A percentile compares a stretch with the other conserved stretches of the same genome.
phyloP scores from a whole-genome alignment of 1,284 basidiomycete genomes.

The Apiotrichum gracile region DNA sequence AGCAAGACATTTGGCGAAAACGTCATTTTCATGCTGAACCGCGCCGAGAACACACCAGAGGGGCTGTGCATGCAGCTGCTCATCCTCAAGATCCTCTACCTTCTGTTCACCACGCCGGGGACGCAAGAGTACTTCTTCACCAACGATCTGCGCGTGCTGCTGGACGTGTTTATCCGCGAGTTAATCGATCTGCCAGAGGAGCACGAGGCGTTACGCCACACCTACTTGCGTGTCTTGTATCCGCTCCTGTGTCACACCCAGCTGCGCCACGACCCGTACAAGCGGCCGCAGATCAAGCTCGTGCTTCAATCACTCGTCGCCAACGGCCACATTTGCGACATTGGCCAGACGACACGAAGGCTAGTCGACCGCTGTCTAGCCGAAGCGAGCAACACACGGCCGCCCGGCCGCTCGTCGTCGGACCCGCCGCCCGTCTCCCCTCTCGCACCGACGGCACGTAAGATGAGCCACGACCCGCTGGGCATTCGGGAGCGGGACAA shows the following conservation, averaged over 20 bases:
- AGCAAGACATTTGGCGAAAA: constrained; percentile 97
- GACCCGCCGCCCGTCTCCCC: neutral
- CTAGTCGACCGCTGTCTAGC: constrained; percentile 84
- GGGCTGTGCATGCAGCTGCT: constrained; percentile 92
- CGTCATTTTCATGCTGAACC: constrained; percentile 97
- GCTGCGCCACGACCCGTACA: constrained; percentile 76
- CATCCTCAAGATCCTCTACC: constrained; percentile 89
- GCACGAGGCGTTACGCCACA: constrained; percentile 91
- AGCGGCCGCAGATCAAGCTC: constrained; percentile 79
- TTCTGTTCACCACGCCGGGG: constrained; percentile 87
- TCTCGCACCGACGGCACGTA: neutral
- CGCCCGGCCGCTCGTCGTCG: neutral
- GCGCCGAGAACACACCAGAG: constrained; percentile 78
- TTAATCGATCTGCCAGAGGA: constrained; percentile 87
- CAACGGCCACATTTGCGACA: constrained; percentile 69
- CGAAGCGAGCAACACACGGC: constrained; percentile 1
- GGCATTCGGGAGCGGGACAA: neutral
- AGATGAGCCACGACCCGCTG: neutral
- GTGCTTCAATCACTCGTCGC: constrained; percentile 73
- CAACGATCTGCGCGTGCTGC: constrained; percentile 90
- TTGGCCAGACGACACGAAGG: constrained; percentile 78
- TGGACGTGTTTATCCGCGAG: constrained; percentile 93
- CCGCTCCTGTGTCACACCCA: constrained; percentile 94
- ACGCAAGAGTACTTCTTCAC: constrained; percentile 97
- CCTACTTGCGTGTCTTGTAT: constrained; percentile 91